These are phyloP conservation scores for Fistulifera pelliculosa DNA, from an alignment of 108 stramenopile genomes.

Conservation along the genomic window DNA sequence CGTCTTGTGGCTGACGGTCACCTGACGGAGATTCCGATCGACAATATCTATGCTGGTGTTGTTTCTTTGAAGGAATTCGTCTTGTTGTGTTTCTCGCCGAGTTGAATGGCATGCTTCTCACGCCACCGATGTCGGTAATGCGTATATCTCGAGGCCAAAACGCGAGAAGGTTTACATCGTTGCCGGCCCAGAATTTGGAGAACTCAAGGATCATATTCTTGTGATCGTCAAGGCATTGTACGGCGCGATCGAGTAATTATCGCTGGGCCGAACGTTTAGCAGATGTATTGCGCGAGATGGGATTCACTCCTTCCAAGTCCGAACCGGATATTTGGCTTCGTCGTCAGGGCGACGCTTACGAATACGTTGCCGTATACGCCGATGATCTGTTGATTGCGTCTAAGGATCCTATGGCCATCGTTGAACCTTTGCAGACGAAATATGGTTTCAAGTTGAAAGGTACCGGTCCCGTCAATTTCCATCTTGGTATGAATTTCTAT, in stretches of 20 bases:
- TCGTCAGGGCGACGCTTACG: not conserved
- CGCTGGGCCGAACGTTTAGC: not conserved
- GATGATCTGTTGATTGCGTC: constrained; percentile 3
- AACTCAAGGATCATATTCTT: not conserved
- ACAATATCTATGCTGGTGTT: constrained; percentile 23
- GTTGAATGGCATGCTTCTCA: constrained; percentile 15
- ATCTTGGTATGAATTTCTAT: not conserved
- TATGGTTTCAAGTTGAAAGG: constrained; percentile 12
- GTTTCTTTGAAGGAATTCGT: constrained; percentile 16
- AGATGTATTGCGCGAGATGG: constrained; percentile 7
- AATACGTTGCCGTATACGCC: constrained; percentile 6
- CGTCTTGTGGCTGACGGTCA: constrained; percentile 27
- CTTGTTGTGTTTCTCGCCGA: constrained; percentile 20
- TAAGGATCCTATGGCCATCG: not conserved
- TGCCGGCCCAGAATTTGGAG: constrained; percentile 17
- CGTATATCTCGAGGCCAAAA: constrained; percentile 14
- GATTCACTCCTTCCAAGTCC: constrained; percentile 17
- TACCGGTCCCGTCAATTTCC: constrained; percentile 7
- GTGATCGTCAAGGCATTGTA: constrained; percentile 6
- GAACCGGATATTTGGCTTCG: constrained; percentile 32
- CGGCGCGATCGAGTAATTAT: not conserved
- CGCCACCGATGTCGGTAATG: constrained; percentile 18
- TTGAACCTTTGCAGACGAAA: constrained; percentile 3
- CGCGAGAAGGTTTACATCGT: constrained; percentile 16
- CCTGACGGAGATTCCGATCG: constrained; percentile 12